phyloP scores from a whole-genome alignment of 108 stramenopile species.

The Pseudonitzschia pungens region DNA sequence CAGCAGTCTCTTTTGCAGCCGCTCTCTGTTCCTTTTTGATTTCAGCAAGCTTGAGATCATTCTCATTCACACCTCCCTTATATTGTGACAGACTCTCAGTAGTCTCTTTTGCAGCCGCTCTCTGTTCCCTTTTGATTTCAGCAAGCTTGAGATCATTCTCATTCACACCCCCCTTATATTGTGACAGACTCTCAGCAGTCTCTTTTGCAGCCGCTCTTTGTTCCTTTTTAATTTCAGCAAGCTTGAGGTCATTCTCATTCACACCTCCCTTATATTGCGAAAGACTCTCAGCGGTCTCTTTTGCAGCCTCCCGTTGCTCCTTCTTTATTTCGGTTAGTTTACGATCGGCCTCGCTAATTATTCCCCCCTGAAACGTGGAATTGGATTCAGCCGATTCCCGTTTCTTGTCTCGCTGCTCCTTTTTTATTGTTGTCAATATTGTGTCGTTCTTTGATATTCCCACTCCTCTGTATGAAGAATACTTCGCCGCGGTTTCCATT shows the following conservation, averaged over 20 bases:
- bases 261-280: constrained; percentile 18
- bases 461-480: constrained; percentile 7
- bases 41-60: no score
- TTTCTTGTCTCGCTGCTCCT: constrained; percentile 12
- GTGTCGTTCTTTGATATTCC: constrained; percentile 11
- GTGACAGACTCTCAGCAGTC: background rate
- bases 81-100: no score
- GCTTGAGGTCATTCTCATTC: constrained; percentile 21
- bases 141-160: constrained; percentile 24
- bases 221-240: constrained; percentile 20
- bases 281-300: constrained; percentile 2
- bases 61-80: no score
- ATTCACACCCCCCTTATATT: constrained; percentile 18
- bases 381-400: background rate
- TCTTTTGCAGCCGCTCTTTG: constrained; percentile 18
- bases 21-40: no score
- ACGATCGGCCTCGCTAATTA: constrained; percentile 13
- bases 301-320: constrained; percentile 16
- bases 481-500: background rate
- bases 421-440: constrained; percentile 17
- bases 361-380: constrained; percentile 12
- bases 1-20: no score
- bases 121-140: no score
- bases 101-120: no score
- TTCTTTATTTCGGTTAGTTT: constrained; percentile 18